These are phyloP conservation scores for Yamadazyma siamensis DNA, from an alignment of 1,139 yeast species.

Conservation along the genomic window DNA sequence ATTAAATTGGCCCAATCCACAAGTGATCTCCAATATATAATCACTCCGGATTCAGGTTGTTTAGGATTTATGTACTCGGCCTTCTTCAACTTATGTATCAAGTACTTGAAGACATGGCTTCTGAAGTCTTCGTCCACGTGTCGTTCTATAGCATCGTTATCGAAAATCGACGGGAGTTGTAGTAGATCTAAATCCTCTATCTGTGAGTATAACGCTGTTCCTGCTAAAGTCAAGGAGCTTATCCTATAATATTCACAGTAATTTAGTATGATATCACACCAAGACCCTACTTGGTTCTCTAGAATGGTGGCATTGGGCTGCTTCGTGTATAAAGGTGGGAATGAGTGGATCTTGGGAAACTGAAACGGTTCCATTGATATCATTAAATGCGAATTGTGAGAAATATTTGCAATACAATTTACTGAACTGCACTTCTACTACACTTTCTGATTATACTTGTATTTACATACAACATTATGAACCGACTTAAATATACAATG, in stretches of 20 bases:
- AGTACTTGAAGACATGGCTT: constrained; percentile 51
- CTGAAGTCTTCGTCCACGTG: constrained; percentile 54
- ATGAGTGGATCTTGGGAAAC: constrained; percentile 75
- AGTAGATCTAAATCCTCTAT: constrained; percentile 17
- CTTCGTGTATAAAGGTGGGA: constrained; percentile 88
- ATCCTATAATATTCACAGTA: constrained; percentile 59
- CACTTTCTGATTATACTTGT: neutral
- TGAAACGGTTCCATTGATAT: constrained; percentile 16
- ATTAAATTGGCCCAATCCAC: constrained; percentile 73
- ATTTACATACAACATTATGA: neutral
- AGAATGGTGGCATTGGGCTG: constrained; percentile 84
- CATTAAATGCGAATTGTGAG: no score
- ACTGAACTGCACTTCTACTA: constrained; percentile 10
- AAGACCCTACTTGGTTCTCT: constrained; percentile 61
- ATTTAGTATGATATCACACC: constrained; percentile 42
- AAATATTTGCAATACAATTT: constrained; percentile 3
- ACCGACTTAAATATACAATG: constrained; percentile 18
- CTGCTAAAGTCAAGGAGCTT: constrained; percentile 33
- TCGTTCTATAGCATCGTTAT: constrained; percentile 49
- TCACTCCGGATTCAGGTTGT: constrained; percentile 43
- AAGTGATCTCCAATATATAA: constrained; percentile 66
- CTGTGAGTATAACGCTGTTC: constrained; percentile 27
- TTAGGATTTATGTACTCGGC: constrained; percentile 52
- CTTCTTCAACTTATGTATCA: constrained; percentile 49
- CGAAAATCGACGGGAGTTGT: constrained; percentile 38